Evolutionary conservation across 371 early-diverging fungal genomes (phyloP), one percentile per base, ranked within the genome.

Genomic region (Mucor ambiguus): DNA sequence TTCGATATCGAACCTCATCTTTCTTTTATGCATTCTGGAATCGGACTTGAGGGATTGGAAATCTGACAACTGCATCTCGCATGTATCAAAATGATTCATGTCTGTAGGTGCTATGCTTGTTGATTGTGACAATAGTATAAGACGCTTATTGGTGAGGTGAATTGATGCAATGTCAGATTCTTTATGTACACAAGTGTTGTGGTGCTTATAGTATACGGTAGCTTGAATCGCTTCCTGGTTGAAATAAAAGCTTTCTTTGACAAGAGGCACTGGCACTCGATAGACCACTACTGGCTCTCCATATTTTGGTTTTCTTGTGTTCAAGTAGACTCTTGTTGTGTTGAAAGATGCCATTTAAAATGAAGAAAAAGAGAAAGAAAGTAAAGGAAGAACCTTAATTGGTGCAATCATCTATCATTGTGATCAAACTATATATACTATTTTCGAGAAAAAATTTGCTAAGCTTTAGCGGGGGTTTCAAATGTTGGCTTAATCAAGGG

Each of bases 61-160:
- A 7, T 57, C 46, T 18, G 41, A 44, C 11, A 64, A 20, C 48
- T 64, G 64, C 22, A 64, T 32, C 8, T 64, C 64, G 28, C 57
- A 64, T 20, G 58, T 64, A 58, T 58, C 58, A 10, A 64, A 64
- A 22, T 24, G 9, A 18, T 46, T 46, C 6, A 28, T 16, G 14
- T 58, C 35, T n/a, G 43, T 29, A 1, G 52, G 30, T 8, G 62
- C 62, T 14, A 63, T 63, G 30, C 56, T 55, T 4, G 58, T 58
- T 10, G 64, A 57, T 58, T 64, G 64, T 12, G 64, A 56, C 35
- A 64, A 3, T 43, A 64, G 16, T n/a, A 64, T 32, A 1, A 64
- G 30, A 9, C 64, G 38, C 46, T 64, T 64, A 24, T 64, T 64
- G 64, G 64, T 64, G 35, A 64, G 48, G 28, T 64, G 64, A 46